A percentile compares a stretch with the other conserved stretches of the same genome.
phyloP scores from a whole-genome alignment of 768 basidiomycete species.

The Boletus patriciae region DNA sequence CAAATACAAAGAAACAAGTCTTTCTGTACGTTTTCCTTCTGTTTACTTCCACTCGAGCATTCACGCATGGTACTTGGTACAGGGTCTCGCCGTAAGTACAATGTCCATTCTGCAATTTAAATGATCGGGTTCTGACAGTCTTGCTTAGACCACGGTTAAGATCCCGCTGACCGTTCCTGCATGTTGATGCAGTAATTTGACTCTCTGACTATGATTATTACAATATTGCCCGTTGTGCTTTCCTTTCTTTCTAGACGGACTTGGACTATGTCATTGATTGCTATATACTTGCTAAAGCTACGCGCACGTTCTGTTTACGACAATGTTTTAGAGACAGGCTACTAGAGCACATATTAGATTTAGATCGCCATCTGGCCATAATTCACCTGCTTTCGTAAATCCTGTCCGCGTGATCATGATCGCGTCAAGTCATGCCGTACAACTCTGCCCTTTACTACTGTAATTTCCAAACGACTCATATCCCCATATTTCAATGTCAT shows the following conservation, averaged over 20 bases:
- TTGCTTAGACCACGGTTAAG: constrained; percentile 63
- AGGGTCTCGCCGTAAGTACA: constrained; percentile 60
- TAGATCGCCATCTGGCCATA: too few species aligned
- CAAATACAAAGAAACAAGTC: constrained; percentile 94
- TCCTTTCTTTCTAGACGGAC: background rate
- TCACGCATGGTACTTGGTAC: constrained; percentile 3
- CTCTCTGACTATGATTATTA: background rate
- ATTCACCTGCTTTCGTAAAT: too few species aligned
- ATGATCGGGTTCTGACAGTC: constrained; percentile 9
- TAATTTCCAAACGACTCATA: too few species aligned
- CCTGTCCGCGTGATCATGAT: background rate
- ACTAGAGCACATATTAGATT: background rate
- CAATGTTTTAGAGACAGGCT: background rate
- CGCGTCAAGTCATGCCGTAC: background rate
- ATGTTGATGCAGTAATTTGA: constrained; percentile 44
- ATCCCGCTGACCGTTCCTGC: constrained; percentile 86
- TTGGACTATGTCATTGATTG: background rate
- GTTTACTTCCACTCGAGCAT: background rate
- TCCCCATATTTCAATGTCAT: too few species aligned
- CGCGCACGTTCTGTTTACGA: background rate
- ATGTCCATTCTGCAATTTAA: background rate
- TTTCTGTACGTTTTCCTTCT: constrained; percentile 58
- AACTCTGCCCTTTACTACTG: background rate
- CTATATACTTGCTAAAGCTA: background rate
- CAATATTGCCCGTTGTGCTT: background rate